These are phyloP conservation scores for Forsythia suspensa DNA, from an alignment of 257 asterid species.

Conservation along the genomic window DNA sequence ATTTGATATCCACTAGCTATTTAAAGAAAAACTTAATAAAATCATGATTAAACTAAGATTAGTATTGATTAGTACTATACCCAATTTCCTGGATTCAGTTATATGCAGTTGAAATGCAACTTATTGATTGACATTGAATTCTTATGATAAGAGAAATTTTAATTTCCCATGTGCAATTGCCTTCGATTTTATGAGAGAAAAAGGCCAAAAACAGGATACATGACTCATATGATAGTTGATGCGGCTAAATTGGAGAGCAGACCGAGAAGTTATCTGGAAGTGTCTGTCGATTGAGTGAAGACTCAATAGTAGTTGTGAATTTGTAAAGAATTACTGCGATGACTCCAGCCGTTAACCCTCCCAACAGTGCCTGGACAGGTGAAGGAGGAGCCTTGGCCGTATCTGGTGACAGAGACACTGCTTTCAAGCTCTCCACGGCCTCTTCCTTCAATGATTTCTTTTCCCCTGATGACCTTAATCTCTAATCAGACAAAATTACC, in stretches of 20 bases:
- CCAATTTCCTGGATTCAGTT: background rate
- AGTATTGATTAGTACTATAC: background rate
- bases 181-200: background rate
- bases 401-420: constrained; percentile 52
- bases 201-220: background rate
- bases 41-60: background rate
- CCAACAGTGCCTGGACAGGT: constrained; percentile 76
- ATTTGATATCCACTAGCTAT: background rate
- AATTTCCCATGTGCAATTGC: background rate
- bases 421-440: constrained; percentile 69
- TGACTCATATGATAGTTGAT: background rate
- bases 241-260: constrained; percentile 20
- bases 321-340: constrained; percentile 72
- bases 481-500: constrained; percentile 39
- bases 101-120: background rate
- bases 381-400: constrained; percentile 62
- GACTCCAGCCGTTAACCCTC: constrained; percentile 77
- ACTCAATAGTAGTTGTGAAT: constrained; percentile 73
- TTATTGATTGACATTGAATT: background rate
- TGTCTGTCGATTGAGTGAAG: constrained; percentile 68
- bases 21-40: background rate
- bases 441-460: constrained; percentile 69
- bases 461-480: constrained; percentile 69
- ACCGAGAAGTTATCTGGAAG: constrained; percentile 81
- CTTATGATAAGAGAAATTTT: background rate